phyloP scores from a whole-genome alignment of 805 yeast species.

The Pichia kluyveri region DNA sequence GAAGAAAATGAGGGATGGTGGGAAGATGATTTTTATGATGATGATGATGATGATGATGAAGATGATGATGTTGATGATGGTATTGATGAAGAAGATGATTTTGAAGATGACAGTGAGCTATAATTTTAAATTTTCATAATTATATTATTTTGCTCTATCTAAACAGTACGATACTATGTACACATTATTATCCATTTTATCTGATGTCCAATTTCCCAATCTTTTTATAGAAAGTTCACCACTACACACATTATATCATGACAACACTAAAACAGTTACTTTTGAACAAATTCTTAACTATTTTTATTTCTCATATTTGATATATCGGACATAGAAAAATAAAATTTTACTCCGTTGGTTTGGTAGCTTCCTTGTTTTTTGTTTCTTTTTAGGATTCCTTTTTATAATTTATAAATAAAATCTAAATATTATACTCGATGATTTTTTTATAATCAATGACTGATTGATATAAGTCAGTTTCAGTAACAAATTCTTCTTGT shows the following conservation, averaged over 20 bases:
- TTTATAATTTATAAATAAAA: neutral
- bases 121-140: neutral
- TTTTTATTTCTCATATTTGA: no score
- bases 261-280: no score
- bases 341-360: no score
- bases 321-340: no score
- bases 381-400: no score
- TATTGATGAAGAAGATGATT: constrained; percentile 20
- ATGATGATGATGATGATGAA: constrained; percentile 25
- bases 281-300: no score
- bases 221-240: no score
- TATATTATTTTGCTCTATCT: neutral
- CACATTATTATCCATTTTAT: neutral
- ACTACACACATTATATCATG: no score
- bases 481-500: constrained; percentile 37
- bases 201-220: no score
- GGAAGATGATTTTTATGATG: constrained; percentile 26
- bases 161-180: constrained; percentile 7
- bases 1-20: constrained; percentile 24
- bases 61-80: constrained; percentile 23
- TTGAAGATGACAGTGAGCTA: constrained; percentile 6
- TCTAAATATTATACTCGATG: neutral
- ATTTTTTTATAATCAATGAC: neutral
- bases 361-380: no score
- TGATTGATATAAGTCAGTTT: neutral